Evolutionary conservation across 1,284 basidiomycete species (phyloP).

Genomic region (Cystobasidium pallidum): DNA sequence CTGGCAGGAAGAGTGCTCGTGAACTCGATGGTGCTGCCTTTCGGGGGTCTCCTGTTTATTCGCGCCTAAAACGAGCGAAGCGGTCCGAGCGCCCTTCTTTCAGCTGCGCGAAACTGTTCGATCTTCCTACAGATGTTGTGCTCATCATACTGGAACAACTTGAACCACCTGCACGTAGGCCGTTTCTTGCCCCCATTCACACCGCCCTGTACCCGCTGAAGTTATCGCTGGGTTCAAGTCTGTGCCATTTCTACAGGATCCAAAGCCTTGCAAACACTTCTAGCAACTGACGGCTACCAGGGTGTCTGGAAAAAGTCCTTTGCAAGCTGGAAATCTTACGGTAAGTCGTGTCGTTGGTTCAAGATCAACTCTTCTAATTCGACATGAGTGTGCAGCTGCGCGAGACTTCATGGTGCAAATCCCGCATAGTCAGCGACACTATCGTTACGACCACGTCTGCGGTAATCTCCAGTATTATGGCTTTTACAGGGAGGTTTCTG

Average conservation of each 20-base stretch:
- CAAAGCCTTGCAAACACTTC: not conserved
- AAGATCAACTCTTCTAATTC: no score
- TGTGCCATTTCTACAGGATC: not conserved
- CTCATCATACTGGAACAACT: constrained; percentile 10
- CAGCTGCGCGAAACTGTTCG: constrained; percentile 1
- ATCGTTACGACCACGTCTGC: not conserved
- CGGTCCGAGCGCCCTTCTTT: constrained; percentile 16
- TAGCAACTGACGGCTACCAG: not conserved
- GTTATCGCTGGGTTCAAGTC: not conserved
- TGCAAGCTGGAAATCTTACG: not conserved
- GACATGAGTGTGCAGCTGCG: not conserved
- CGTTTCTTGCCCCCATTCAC: not conserved
- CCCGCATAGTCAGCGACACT: not conserved
- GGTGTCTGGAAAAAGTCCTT: not conserved
- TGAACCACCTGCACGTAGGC: not conserved
- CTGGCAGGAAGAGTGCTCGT: not conserved
- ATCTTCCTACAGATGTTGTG: constrained; percentile 10
- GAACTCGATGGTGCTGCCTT: not conserved
- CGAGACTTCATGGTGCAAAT: not conserved
- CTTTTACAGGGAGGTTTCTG: not conserved
- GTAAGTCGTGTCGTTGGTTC: no score
- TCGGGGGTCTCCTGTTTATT: not conserved
- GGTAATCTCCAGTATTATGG: not conserved
- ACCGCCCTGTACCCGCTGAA: not conserved
- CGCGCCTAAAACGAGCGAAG: not conserved